These are phyloP conservation scores for Gynochthodes officinalis DNA, from an alignment of 257 asterid species.

Conservation along the genomic window DNA sequence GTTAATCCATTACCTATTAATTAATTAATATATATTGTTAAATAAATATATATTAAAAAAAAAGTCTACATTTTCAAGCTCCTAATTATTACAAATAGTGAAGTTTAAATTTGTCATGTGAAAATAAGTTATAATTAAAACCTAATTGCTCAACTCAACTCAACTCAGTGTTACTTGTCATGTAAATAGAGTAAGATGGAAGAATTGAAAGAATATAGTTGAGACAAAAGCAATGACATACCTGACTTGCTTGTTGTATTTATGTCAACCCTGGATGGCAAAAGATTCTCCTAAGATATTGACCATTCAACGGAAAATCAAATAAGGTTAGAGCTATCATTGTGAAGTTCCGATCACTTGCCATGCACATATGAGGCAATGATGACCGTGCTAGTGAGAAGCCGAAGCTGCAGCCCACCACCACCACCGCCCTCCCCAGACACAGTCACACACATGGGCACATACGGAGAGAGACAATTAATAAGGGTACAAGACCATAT, in stretches of 20 bases:
- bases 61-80: no score
- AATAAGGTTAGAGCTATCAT: conserved; percentile 47
- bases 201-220: not conserved
- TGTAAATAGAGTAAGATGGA: not conserved
- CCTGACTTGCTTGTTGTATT: conserved; percentile 30
- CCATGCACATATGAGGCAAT: conserved; percentile 60
- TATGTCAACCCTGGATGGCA: conserved; percentile 49
- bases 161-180: no score
- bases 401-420: conserved; percentile 1
- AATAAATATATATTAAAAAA: no score
- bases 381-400: conserved; percentile 25
- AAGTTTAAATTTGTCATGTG: no score
- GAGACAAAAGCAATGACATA: conserved; percentile 23
- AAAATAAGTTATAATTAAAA: no score
- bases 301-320: conserved; percentile 68
- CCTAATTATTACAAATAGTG: no score
- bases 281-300: conserved; percentile 70
- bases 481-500: no score
- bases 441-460: not conserved
- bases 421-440: not conserved
- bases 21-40: no score
- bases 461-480: not conserved
- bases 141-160: no score
- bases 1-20: no score
- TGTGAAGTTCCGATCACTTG: conserved; percentile 35